phyloP scores from a whole-genome alignment of 768 basidiomycete genomes.

The Suillus spraguei region DNA sequence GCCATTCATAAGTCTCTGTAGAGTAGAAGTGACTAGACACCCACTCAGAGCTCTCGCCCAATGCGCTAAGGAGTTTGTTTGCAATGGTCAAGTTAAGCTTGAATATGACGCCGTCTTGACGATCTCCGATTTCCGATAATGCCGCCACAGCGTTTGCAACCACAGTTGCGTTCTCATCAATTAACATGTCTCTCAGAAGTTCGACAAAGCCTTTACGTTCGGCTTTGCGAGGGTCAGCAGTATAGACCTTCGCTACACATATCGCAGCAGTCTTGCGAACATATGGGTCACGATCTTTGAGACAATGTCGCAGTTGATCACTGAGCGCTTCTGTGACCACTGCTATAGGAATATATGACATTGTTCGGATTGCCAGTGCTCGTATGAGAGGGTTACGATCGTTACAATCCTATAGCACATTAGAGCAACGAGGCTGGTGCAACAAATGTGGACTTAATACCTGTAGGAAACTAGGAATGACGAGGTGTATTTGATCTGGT shows the following conservation, averaged over 20 bases:
- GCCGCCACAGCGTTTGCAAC: slow-evolving; percentile 97
- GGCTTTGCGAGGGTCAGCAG: slow-evolving; percentile 82
- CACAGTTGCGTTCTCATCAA: slow-evolving; percentile 94
- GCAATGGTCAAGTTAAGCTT: slow-evolving; percentile 86
- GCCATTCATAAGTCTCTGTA: slow-evolving; percentile 14
- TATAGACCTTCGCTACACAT: slow-evolving; percentile 94
- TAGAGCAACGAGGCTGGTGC: slow-evolving; percentile 8
- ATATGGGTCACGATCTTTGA: slow-evolving; percentile 95
- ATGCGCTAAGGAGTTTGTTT: slow-evolving; percentile 86
- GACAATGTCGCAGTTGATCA: slow-evolving; percentile 89
- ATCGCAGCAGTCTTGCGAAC: slow-evolving; percentile 99
- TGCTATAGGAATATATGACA: slow-evolving; percentile 98
- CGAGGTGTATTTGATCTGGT: slow-evolving; percentile 90
- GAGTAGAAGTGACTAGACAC: slow-evolving; percentile 35
- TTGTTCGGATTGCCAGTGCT: slow-evolving; percentile 95
- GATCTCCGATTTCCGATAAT: slow-evolving; percentile 93
- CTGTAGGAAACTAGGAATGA: slow-evolving; percentile 89
- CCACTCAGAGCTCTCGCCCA: slow-evolving; percentile 97
- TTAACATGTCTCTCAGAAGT: slow-evolving; percentile 86
- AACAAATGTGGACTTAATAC: slow-evolving; percentile 38
- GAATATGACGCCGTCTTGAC: slow-evolving; percentile 93
- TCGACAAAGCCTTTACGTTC: slow-evolving; percentile 92
- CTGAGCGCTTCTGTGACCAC: slow-evolving; percentile 81
- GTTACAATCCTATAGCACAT: slow-evolving; percentile 76
- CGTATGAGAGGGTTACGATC: slow-evolving; percentile 97